These are phyloP conservation scores for Lactarius pseudohatsudake DNA, from an alignment of 768 basidiomycete genomes.

Conservation along the genomic window DNA sequence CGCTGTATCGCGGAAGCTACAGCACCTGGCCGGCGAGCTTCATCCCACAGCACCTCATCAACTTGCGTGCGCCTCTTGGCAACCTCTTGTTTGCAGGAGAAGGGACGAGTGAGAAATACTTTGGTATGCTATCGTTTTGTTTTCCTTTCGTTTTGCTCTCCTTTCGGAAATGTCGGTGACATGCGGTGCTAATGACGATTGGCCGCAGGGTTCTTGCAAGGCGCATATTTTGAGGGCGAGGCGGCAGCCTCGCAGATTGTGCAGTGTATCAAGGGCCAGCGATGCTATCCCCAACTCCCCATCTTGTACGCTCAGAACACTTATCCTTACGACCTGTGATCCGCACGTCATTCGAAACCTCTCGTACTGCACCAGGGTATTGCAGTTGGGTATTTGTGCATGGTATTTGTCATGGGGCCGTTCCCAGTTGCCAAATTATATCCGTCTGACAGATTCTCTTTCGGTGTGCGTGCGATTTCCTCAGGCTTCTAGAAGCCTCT, in stretches of 20 bases:
- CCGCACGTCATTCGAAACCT: too few species aligned
- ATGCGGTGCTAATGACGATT: too few species aligned
- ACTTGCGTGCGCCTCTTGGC: slow-evolving; percentile 52
- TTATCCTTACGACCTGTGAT: not conserved
- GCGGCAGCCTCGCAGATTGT: slow-evolving; percentile 28
- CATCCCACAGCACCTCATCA: slow-evolving; percentile 32
- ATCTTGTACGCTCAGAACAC: slow-evolving; percentile 23
- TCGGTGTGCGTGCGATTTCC: too few species aligned
- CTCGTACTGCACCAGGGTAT: too few species aligned
- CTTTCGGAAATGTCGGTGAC: not conserved
- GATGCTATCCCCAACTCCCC: slow-evolving; percentile 17
- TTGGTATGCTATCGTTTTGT: slow-evolving; percentile 38
- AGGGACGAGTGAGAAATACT: slow-evolving; percentile 54
- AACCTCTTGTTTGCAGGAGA: slow-evolving; percentile 63
- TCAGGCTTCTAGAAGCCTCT: too few species aligned
- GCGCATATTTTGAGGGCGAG: slow-evolving; percentile 37
- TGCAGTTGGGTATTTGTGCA: too few species aligned
- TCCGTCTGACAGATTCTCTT: too few species aligned
- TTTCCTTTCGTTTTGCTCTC: too few species aligned
- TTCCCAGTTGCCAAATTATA: too few species aligned
- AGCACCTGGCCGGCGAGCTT: slow-evolving; percentile 66
- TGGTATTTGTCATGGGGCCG: too few species aligned
- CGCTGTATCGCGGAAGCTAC: slow-evolving; percentile 55
- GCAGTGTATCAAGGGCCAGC: slow-evolving; percentile 31
- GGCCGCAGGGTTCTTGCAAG: slow-evolving; percentile 32